Evolutionary conservation across 768 basidiomycete genomes (phyloP).

Genomic region (Tricholoma saponaceum): DNA sequence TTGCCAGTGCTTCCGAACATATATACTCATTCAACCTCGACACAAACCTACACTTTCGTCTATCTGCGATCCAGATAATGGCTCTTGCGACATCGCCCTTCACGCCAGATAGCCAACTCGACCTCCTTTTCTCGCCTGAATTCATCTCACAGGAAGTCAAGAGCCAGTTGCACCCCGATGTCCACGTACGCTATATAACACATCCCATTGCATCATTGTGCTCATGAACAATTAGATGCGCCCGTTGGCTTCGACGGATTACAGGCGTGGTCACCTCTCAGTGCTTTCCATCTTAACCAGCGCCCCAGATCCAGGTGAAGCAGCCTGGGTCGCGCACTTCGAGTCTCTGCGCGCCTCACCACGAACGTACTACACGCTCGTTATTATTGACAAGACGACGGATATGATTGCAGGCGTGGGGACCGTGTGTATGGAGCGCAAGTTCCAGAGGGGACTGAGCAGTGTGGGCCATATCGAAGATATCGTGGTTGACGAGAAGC

Average conservation of each 20-base stretch:
- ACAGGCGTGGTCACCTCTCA: conserved; percentile 75
- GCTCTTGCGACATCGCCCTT: conserved; percentile 22
- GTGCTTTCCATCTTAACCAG: conserved; percentile 78
- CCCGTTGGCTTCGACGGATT: conserved; percentile 83
- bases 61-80: not conserved
- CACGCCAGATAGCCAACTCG: conserved; percentile 62
- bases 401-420: conserved; percentile 86
- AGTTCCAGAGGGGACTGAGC: conserved; percentile 86
- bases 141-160: conserved; percentile 67
- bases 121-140: conserved; percentile 72
- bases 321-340: conserved; percentile 71
- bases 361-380: conserved; percentile 78
- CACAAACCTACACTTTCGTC: not conserved
- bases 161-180: conserved; percentile 53
- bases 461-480: conserved; percentile 96
- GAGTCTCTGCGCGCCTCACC: conserved; percentile 48
- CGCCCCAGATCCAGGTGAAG: conserved; percentile 60
- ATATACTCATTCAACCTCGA: not conserved
- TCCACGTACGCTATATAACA: conserved; percentile 25
- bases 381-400: conserved; percentile 69
- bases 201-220: not conserved
- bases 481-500: conserved; percentile 83
- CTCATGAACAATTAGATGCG: conserved; percentile 59
- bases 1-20: no score
- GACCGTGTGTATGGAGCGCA: conserved; percentile 85